Conservation (phyloP, 1,284 basidiomycete species). For the Ceratorhiza oryzae-sativae region DNA sequence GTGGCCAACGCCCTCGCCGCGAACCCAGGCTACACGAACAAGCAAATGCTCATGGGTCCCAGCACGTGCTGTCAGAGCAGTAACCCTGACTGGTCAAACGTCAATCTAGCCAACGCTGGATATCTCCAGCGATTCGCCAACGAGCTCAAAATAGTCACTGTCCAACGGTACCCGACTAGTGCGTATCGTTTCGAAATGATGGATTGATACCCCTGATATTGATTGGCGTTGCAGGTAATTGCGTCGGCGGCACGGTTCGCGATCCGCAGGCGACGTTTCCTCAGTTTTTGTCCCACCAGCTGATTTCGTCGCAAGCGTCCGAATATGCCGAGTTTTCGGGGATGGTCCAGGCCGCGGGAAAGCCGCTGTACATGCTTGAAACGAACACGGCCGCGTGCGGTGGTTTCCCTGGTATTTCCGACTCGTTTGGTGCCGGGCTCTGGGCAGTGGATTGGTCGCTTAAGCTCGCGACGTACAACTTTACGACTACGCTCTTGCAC, state of each 20-base stretch:
- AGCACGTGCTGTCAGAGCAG: constrained; percentile 57
- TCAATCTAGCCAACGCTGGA: constrained; percentile 19
- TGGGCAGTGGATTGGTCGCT: constrained; percentile 74
- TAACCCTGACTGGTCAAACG: constrained; percentile 48
- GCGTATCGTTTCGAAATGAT: not conserved
- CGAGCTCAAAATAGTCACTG: constrained; percentile 36
- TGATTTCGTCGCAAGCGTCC: constrained; percentile 19
- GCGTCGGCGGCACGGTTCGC: constrained; percentile 20
- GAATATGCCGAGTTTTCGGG: constrained; percentile 36
- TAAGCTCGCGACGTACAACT: constrained; percentile 67
- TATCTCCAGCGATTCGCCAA: constrained; percentile 34
- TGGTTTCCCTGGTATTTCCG: constrained; percentile 55
- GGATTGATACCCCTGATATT: not conserved
- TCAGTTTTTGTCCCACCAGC: constrained; percentile 33
- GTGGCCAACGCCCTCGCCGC: constrained; percentile 21
- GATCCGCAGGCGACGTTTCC: constrained; percentile 35
- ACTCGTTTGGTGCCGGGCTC: constrained; percentile 71
- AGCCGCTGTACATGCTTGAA: constrained; percentile 56
- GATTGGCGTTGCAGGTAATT: constrained; percentile 23
- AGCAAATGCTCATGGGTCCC: constrained; percentile 64
- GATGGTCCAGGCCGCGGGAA: constrained; percentile 45
- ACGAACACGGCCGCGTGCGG: constrained; percentile 58
- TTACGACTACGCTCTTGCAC: constrained; percentile 52
- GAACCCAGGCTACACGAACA: constrained; percentile 29
- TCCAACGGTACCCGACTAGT: constrained; percentile 42